Evolutionary conservation across 2,329 filamentous ascomycete species (phyloP), one percentile per base, ranked within the genome.

Genomic region (Daldinia eschscholtzii): DNA sequence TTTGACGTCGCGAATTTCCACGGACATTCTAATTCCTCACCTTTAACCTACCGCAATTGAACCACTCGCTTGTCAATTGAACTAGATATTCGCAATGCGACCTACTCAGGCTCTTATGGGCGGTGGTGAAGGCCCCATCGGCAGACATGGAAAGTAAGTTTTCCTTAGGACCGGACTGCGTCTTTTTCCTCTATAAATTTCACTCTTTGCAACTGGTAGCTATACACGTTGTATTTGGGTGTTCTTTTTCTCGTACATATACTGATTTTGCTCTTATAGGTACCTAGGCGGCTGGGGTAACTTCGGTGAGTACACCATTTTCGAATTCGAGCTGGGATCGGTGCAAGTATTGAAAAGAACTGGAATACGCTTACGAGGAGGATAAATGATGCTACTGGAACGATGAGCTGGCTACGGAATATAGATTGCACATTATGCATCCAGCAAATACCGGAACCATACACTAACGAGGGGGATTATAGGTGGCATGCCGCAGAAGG

Each of bases 271-370:
- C 61, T 68, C 68, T 20, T 71, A 73, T 76, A 94, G 92, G 80
- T 94, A 85, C 81, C 83, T 94, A 67, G 92, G 92, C 75, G 82
- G 83, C 81, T 95, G 92, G 91, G 92, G 92, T 77, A 83, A 85
- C 77, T 83, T 94, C 73, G 92, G 92, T 93, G 88, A 84, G 89
- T 88, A 37, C 37, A 58, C 64, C 44, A 33, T 37, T 23, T 53
- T 63, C 50, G 52, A 64, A 7, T 62, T 59, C 20, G 23, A 23
- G 10, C 18, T 44, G 33, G 26, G 35, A 55, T 44, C 10, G 13
- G 52, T 39, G n/a, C 20, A 23, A 53, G 18, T 10, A 15, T 46
- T 12, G 23, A n/a, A 26, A 57, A 30, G 28, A 64, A 7, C 39
- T 37, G 59, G 46, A 35, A 57, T 18, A 18, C 6, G 41, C 33